phyloP scores from a whole-genome alignment of 805 yeast species.

The Diddensiella santjacobensis region DNA sequence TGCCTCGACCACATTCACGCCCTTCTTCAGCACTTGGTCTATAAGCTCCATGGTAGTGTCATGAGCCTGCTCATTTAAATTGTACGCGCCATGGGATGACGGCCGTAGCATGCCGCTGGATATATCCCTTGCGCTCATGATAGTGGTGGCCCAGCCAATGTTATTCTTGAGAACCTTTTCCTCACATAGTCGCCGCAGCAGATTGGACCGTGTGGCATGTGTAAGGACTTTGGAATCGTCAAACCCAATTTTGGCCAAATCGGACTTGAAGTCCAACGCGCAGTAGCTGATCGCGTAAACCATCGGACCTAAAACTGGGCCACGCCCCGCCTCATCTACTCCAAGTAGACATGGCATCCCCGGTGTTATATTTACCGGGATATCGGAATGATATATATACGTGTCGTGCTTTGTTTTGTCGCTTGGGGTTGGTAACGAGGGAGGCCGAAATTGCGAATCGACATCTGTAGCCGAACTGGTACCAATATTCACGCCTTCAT shows the following conservation, averaged over 20 bases:
- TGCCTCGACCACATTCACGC: slow-evolving; percentile 64
- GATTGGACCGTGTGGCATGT: slow-evolving; percentile 59
- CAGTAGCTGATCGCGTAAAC: slow-evolving; percentile 90
- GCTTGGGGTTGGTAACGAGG: slow-evolving; percentile 21
- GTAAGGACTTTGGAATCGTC: slow-evolving; percentile 90
- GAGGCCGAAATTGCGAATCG: slow-evolving; percentile 20
- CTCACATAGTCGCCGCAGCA: slow-evolving; percentile 58
- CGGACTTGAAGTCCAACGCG: slow-evolving; percentile 45
- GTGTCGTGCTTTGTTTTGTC: slow-evolving; percentile 17
- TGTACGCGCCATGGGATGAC: slow-evolving; percentile 49
- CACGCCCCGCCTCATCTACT: slow-evolving; percentile 98
- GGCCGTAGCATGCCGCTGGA: slow-evolving; percentile 82
- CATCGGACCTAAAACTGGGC: slow-evolving; percentile 98
- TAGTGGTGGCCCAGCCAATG: slow-evolving; percentile 85
- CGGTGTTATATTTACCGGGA: slow-evolving; percentile 12
- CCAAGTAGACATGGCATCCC: slow-evolving; percentile 53
- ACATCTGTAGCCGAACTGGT: neutral
- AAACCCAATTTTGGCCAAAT: slow-evolving; percentile 65
- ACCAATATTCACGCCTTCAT: neutral
- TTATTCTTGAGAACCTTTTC: slow-evolving; percentile 45
- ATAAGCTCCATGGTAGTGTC: slow-evolving; percentile 85
- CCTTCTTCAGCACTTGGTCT: slow-evolving; percentile 54
- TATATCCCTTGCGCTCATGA: slow-evolving; percentile 83
- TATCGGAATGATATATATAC: slow-evolving; percentile 21
- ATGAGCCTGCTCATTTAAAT: slow-evolving; percentile 94